Evolutionary conservation across 306 rosid species (phyloP), one percentile per base, ranked within the genome.

Genomic region (Quercus bicolor): DNA sequence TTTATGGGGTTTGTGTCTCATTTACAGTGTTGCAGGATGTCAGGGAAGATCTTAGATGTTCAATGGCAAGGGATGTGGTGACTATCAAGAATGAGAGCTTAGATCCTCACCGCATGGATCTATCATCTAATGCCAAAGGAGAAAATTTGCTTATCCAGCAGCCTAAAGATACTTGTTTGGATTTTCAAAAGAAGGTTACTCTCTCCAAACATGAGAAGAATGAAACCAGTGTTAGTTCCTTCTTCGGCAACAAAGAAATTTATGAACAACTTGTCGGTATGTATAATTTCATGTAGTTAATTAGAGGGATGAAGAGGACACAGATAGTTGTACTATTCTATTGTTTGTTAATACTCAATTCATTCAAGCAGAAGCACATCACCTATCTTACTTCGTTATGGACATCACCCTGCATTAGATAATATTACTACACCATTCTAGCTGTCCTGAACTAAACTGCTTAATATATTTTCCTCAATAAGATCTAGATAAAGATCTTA

Each of bases 181-280:
- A 94, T 92, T 94, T 94, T 80, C 98, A 94, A 89, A 94, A 94
- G 76, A 94, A 94, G 85, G 69, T 91, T 79, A 94, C 97, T 74
- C 86, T 89, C 31, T 79, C 87, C 62, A 88, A 92, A 77, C 90
- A 89, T 70, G 90, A 90, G 80, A 75, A 84, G 81, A 86, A 89
- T 74, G 86, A 77, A 14, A 84, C 55, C 24, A 81, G 78, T 24
- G 72, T 29, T 29, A 79, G 75, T 84, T 80, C 79, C 77, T 78
- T 82, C 84, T 84, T 70, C 68, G 85, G 91, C 73, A 84, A 84
- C 78, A 83, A 85, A n/a, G 89, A 87, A 79, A 85, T 89, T 75
- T 87, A 85, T 82, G 83, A 74, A 75, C 85, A 87, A 79, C 87
- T 89, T 80, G 40, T 77, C 34, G 98, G 97, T 92, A 90, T 69